Evolutionary conservation across 1,139 yeast genomes (phyloP), one percentile per base, ranked within the genome.

Genomic region (Tardiomyces depauwii): DNA sequence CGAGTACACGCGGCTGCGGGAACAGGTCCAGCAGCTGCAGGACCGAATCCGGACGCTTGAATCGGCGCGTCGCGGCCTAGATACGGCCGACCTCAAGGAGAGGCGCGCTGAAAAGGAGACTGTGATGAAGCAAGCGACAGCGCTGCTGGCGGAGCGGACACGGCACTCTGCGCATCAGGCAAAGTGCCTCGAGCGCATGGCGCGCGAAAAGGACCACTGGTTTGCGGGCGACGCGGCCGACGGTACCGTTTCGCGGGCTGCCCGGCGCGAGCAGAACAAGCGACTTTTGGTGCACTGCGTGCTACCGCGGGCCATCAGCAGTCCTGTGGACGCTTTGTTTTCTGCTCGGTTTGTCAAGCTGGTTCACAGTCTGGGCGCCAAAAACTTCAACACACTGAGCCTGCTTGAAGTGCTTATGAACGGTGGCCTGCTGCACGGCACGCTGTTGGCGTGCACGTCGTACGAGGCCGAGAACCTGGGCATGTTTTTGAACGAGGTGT

Each of bases 381-480:
- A 66, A 1, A 68, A 74, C 39, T 79, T 71, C 55, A 69, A 76
- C 1, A 55, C 80, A 9, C 46, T 72, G 9, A 55, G 53, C 1
- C 53, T 80, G 1, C 64, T 82, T 44, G 72, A 77, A 44, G 62
- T 63, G 41, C 64, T 87, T 33, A 71, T 86, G 47, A 63, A 69
- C 1, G 68, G 70, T 5, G 68, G 73, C 4, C 65, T 80, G 14
- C 61, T 84, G 27, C 72, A 73, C 49, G 77, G 82, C 2, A 73
- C 86, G 1, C 60, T 88, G 18, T 81, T 77, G 56, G 78, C 93
- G 1, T 75, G 81, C 45, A 84, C 96, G 0, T 75, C 86, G 1
- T 64, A 73, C 9, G 96, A 89, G 59, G 80, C 95, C 0, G 95
- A 88, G 57, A 85, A 85, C 59, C 62, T 87, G 42, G 96, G 96